These are phyloP conservation scores for Diaporthe sp. DNA, from an alignment of 2,329 filamentous ascomycete species.

Conservation along the genomic window DNA sequence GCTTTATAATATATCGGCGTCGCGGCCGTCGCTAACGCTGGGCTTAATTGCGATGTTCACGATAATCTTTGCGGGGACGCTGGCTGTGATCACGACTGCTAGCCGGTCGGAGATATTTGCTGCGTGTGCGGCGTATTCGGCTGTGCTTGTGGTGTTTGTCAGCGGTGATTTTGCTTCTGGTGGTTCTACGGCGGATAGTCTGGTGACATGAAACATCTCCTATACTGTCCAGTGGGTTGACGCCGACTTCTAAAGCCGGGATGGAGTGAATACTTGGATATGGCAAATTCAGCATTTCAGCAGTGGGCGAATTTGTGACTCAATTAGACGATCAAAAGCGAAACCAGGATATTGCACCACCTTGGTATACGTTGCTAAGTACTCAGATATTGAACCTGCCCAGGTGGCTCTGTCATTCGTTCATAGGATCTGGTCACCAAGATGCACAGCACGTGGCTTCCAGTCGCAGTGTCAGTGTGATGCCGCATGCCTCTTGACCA, in stretches of 20 bases:
- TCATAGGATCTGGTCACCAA: too few relatives aligned
- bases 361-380: not conserved
- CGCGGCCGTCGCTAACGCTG: slow-evolving; percentile 33
- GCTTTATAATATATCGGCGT: slow-evolving; percentile 20
- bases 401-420: too few relatives aligned
- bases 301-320: not conserved
- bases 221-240: not conserved
- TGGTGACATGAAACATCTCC: not conserved
- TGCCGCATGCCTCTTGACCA: too few relatives aligned
- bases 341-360: not conserved
- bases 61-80: slow-evolving; percentile 17
- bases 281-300: not conserved
- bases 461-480: too few relatives aligned
- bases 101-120: slow-evolving; percentile 39
- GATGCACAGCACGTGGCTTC: too few relatives aligned
- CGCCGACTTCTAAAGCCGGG: not conserved
- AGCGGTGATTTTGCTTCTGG: slow-evolving; percentile 36
- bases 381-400: not conserved
- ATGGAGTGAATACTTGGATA: not conserved
- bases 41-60: slow-evolving; percentile 40
- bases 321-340: too few relatives aligned
- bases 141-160: slow-evolving; percentile 29
- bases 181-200: not conserved
- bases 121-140: slow-evolving; percentile 40
- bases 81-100: slow-evolving; percentile 36